Evolutionary conservation across 306 rosid species (phyloP), one percentile per base, ranked within the genome.

Genomic region (Nissolia schottii): DNA sequence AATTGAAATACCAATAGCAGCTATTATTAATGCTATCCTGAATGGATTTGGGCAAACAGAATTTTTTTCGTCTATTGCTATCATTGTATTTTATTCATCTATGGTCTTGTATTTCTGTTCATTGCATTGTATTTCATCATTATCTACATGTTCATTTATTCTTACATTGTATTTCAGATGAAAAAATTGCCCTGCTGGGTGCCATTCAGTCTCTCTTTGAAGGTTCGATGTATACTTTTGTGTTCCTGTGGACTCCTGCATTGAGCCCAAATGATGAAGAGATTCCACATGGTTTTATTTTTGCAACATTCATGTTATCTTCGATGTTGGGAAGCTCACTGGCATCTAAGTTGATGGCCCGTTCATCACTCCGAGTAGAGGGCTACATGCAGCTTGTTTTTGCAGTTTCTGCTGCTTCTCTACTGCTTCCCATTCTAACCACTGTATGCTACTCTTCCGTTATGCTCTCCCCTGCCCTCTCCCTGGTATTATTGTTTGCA

Each of bases 271-370:
- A 89, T 65, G 94, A 85, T 2, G 98, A 92, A 80, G 98, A 89
- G 6, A 89, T 92, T 75, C 98, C 98, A 41, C 98, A 92, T 61
- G 98, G 98, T 62, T 85, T 86, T 74, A 87, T 93, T 82, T 93
- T 93, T 77, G 89, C 98, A 6, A 93, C 98, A 20, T 93, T 93
- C 84, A 93, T 93, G 98, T 75, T 93, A 76, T 81, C 98, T 70
- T 90, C 98, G 13, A 93, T 90, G 98, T 74, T 93, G 84, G 98
- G 98, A 84, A 93, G 98, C 85, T 93, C 98, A 50, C 87, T 84
- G 67, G 94, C 92, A 77, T 90, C 96, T 66, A 87, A 79, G 61
- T 83, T 89, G 82, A 83, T 90, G 93, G 85, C 91, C 40, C 96
- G 77, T 25, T 32, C 88, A 55, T 60, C 91, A 3, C 81, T 83